Base-by-base conservation (phyloP, 495 filamentous ascomycete genomes). In the Penicillium dipodomyicola region DNA sequence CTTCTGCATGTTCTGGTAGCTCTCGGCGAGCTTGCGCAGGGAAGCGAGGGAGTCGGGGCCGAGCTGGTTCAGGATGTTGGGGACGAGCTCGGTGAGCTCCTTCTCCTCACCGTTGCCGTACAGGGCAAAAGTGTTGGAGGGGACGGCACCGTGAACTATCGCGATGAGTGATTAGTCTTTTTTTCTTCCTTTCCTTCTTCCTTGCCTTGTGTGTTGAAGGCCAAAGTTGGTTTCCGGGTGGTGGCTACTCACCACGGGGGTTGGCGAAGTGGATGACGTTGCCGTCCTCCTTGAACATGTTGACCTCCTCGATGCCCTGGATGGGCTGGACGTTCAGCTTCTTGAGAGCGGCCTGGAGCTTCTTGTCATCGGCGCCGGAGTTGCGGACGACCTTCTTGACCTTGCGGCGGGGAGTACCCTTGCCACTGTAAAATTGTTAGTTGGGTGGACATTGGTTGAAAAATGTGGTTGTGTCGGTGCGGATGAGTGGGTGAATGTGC, bases 281-380 rank as follows among this genome's bases (percentile, higher is more conserved):
- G 67, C 94, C 94, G 69, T 98, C 94, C 74, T 89, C 87, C 85
- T 97, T 98, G 87, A 97, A 97, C 95, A 97, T 98, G 85, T 98
- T 98, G 71, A 98, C 94, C 81, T 98, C 94, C 85, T 98, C 94
- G 66, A 98, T 97, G 54, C 87, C 90, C 82, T 96, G 92, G 79
- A 98, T 96, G 68, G 94, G 91, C 81, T 94, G 91, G 52, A 92
- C 90, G 76, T 91, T 94, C 75, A 96, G 84, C 84, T 96, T 96
- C 87, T 95, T 96, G 39, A 96, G 80, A 54, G 91, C 80, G 41
- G 88, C 84, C 80, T 98, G 94, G 35, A 98, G 90, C 85, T 98
- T 98, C 87, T 97, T 97, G 86, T 98, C 94, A 73, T 98, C 94
- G 70, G 87, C 90, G 73, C 86, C 88, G 61, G 88, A 86, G 72